Base-by-base conservation (phyloP, 2,329 filamentous ascomycete genomes). In the Incumbomyces delicatus region DNA sequence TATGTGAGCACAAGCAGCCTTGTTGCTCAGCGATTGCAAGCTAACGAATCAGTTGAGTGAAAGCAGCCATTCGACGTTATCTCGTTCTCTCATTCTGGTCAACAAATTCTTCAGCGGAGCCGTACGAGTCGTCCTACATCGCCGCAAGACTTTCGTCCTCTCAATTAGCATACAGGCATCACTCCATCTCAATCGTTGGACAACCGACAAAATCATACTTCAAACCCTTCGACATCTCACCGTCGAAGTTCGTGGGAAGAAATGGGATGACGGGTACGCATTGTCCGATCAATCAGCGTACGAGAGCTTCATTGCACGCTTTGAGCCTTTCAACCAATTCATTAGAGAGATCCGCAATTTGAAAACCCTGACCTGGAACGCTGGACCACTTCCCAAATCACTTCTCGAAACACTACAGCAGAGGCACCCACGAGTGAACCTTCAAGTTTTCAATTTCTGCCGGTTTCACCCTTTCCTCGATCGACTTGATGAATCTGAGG, bases 321-420 rank as follows among this genome's bases (percentile, higher is more conserved):
- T 46, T 27, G 36, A 46, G 14, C 22, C 36, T 8, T 29, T 40
- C 22, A 18, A 40, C 29, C 14, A 46, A n/a, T 17, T 45, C 22
- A 38, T 45, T 31, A 8, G 18, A 16, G 14, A 34, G 7, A 38
- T 45, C 12, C 14, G 13, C 6, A 45, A 38, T 31, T 27, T 45
- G 16, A 45, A 45, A 22, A 45, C 33, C 22, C 42, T 45, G 8
- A 45, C 42, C n/a, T 45, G 42, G 42, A 45, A 45, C 18, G 20
- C 27, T 14, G 42, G 42, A 16, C 42, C 42, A 14, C 4, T 45
- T 11, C 33, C 34, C 10, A 13, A 38, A 22, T 30, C 42, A 6
- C 10, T 45, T 7, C 32, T 45, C 8, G 42, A 45, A 5, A 31
- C 33, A 22, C 33, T 45, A 3, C 8, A 16, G 13, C 16, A 37